Evolutionary conservation across 208 protist genomes (phyloP), one percentile per base, ranked within the genome.

Genomic region (Phytomonas sp.): DNA sequence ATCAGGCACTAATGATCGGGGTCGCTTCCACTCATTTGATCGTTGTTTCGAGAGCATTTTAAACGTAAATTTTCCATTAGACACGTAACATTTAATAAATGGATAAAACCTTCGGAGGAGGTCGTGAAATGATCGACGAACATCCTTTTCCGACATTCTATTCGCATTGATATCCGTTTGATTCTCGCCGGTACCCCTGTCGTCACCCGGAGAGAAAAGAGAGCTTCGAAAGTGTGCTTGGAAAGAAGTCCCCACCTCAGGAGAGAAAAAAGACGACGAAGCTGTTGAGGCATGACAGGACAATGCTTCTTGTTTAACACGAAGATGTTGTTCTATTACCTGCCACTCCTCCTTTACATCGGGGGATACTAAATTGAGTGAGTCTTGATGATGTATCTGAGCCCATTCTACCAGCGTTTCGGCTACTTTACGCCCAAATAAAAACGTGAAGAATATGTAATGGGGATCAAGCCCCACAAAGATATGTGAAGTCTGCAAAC

Each of bases 101-200:
- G 84, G 81, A 66, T 90, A 88, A 63, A 83, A 87, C 61, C 81
- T 82, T 65, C 80, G 75, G 46, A 92, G 69, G 28, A 84, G 23
- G 29, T 92, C 80, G 67, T 95, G 89, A 67, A 95, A 83, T 53
- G 73, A 62, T 4, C 86, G 82, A 11, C 85, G 84, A 33, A 81
- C 43, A 53, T 85, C 81, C 76, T 92, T 95, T 20, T 82, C 77
- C 0, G 77, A 75, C 6, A 84, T 67, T 2, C 15, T 23, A 56
- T 56, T 23, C 7, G 11, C 40, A 46, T 46, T 46, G 1, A 46
- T 46, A 46, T 46, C 15, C 46, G 23, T 23, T 7, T 56, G 46
- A 56, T 56, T 56, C 0, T 11, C 20, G 20, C 46, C 26, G 20
- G 17, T 1, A 7, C 46, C 4, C 9, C 46, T 56, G 46, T 56